Conservation (phyloP, 192 early-diverging fungal species). For the Cetraspora pellucida region DNA sequence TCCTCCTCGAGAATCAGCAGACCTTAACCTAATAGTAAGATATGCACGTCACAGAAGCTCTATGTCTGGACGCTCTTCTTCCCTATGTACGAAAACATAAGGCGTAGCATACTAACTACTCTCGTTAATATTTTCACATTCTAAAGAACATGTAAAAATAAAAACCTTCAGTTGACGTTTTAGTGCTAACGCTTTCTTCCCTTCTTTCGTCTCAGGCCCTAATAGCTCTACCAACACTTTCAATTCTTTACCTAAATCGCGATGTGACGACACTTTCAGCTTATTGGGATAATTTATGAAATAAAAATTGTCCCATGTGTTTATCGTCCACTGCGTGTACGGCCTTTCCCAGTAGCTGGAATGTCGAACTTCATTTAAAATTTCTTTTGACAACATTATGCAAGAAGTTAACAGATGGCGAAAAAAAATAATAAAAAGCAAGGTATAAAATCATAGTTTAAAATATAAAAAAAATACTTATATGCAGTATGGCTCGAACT, state of each 20-base stretch:
- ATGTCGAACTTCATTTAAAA: too few relatives aligned
- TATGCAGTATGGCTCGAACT: too few relatives aligned
- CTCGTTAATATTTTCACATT: not conserved
- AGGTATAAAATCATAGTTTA: too few relatives aligned
- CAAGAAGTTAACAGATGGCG: too few relatives aligned
- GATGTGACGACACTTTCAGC: not conserved
- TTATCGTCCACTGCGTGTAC: not conserved
- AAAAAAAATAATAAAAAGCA: too few relatives aligned
- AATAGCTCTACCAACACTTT: not conserved
- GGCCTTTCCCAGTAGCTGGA: too few relatives aligned
- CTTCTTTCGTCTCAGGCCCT: not conserved
- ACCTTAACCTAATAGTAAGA: conserved; percentile 2
- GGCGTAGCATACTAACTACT: not conserved
- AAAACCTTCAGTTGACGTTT: not conserved
- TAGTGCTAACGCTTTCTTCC: not conserved
- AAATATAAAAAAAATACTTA: too few relatives aligned
- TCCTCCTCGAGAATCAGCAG: not conserved
- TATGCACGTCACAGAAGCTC: not conserved
- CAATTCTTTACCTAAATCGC: not conserved
- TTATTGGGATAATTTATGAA: not conserved
- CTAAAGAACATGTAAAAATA: conserved; percentile 1
- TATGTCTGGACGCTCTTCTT: conserved; percentile 1
- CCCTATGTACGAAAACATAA: not conserved
- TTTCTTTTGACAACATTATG: too few relatives aligned
- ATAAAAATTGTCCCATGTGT: not conserved